Conservation (phyloP, 75 land plant genomes). For the Pinus albicaulis region DNA sequence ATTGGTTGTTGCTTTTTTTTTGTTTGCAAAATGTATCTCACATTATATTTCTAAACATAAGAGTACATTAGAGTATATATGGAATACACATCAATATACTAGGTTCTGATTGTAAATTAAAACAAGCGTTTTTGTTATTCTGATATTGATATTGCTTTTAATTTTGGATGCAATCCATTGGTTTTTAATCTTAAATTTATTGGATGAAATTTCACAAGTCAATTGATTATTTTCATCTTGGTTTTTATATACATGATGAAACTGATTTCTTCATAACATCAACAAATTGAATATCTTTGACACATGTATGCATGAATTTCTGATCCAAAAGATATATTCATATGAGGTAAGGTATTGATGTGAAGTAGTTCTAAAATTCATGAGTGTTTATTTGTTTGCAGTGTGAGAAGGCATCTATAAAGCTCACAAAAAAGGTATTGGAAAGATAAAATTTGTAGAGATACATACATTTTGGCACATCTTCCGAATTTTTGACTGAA, state of each 20-base stretch:
- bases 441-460: constrained; percentile 87
- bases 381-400: neutral
- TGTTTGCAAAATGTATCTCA: too few species aligned
- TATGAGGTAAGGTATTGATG: too few species aligned
- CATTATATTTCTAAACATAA: too few species aligned
- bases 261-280: constrained; percentile 85
- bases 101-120: too few species aligned
- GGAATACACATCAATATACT: too few species aligned
- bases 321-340: too few species aligned
- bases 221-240: constrained; percentile 77
- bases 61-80: too few species aligned
- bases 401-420: constrained; percentile 1
- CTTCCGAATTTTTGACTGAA: constrained; percentile 93
- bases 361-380: neutral
- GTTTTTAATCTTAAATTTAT: neutral
- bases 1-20: neutral
- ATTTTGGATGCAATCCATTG: neutral
- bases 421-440: constrained; percentile 33
- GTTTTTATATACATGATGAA: constrained; percentile 98
- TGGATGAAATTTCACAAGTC: constrained; percentile 48
- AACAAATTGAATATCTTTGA: constrained; percentile 12
- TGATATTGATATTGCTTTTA: neutral
- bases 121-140: neutral
- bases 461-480: constrained; percentile 91
- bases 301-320: neutral